Percentiles rank a stretch among this genome's conserved stretches.
phyloP scores from a whole-genome alignment of 2,329 filamentous ascomycete genomes.

The Xylariaceae sp. region DNA sequence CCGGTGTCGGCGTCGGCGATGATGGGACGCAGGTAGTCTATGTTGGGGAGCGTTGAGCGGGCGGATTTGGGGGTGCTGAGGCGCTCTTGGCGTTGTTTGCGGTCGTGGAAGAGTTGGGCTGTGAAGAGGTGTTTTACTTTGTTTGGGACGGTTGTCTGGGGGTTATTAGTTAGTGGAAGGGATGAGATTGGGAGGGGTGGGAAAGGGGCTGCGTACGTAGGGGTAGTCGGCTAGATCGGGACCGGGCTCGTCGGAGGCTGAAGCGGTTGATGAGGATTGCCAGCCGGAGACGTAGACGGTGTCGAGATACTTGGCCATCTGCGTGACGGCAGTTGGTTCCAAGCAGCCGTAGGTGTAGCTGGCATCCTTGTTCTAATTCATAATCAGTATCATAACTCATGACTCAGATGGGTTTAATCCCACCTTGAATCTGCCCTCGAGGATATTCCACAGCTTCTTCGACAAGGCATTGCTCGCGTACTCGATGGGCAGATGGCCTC shows the following conservation, averaged over 20 bases:
- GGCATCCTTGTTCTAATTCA: conserved; percentile 65
- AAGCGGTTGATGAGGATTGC: conserved; percentile 97
- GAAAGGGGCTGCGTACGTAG: conserved; percentile 49
- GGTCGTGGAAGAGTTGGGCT: conserved; percentile 98
- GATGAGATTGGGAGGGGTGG: too few species aligned
- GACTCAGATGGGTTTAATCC: conserved; percentile 17
- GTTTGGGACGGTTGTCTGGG: conserved; percentile 90
- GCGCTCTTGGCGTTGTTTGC: conserved; percentile 95
- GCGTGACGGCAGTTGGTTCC: conserved; percentile 96
- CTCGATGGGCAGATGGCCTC: conserved; percentile 82
- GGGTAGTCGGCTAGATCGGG: conserved; percentile 98
- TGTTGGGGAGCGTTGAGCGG: conserved; percentile 67
- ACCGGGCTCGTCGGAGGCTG: conserved; percentile 88
- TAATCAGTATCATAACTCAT: conserved; percentile 3
- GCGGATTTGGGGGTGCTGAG: conserved; percentile 68
- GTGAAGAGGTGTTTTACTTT: conserved; percentile 97
- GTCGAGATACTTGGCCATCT: conserved; percentile 98
- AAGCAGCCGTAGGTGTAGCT: conserved; percentile 96
- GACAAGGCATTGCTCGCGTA: conserved; percentile 85
- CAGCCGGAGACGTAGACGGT: conserved; percentile 98
- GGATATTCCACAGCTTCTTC: conserved; percentile 91
- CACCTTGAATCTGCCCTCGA: conserved; percentile 83
- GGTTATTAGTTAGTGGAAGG: conserved; percentile 8
- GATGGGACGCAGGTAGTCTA: conserved; percentile 93
- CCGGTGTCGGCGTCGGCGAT: conserved; percentile 96